Conservation (phyloP, 805 yeast genomes). For the Aciculoconidium aculeatum region DNA sequence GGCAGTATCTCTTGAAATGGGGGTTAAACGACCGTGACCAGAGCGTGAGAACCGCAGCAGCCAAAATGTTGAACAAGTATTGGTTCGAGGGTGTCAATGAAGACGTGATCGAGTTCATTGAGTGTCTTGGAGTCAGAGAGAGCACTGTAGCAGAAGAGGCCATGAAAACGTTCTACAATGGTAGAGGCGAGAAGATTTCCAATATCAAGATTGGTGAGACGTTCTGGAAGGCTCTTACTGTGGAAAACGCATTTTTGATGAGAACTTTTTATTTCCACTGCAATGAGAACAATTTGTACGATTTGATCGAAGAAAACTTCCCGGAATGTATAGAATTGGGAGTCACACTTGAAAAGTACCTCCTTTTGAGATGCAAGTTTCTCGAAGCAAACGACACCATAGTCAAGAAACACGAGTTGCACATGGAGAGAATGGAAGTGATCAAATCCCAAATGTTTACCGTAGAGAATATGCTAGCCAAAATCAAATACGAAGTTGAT, state of each 20-base stretch:
- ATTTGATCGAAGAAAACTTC: slow-evolving; percentile 58
- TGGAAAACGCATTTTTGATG: slow-evolving; percentile 70
- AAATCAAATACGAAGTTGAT: slow-evolving; percentile 17
- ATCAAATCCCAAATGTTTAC: slow-evolving; percentile 13
- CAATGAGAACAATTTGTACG: slow-evolving; percentile 43
- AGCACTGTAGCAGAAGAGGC: slow-evolving; percentile 65
- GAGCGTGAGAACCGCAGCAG: slow-evolving; percentile 65
- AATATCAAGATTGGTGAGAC: slow-evolving; percentile 57
- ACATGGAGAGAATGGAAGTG: slow-evolving; percentile 11
- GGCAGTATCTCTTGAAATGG: slow-evolving; percentile 72
- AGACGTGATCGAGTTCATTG: slow-evolving; percentile 67
- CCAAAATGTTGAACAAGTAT: slow-evolving; percentile 56
- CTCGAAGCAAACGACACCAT: slow-evolving; percentile 18
- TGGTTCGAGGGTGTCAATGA: slow-evolving; percentile 71
- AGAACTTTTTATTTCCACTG: slow-evolving; percentile 66
- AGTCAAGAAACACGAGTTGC: slow-evolving; percentile 14
- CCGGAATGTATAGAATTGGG: slow-evolving; percentile 80
- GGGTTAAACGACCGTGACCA: slow-evolving; percentile 86
- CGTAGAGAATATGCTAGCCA: slow-evolving; percentile 13
- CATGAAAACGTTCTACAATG: slow-evolving; percentile 54
- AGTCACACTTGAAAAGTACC: slow-evolving; percentile 48
- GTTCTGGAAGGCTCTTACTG: slow-evolving; percentile 64
- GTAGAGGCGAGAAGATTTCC: slow-evolving; percentile 56
- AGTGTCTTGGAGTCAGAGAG: slow-evolving; percentile 62
- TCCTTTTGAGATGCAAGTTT: slow-evolving; percentile 38